phyloP scores from a whole-genome alignment of 2,329 filamentous ascomycete species.

The Thelonectria olida region DNA sequence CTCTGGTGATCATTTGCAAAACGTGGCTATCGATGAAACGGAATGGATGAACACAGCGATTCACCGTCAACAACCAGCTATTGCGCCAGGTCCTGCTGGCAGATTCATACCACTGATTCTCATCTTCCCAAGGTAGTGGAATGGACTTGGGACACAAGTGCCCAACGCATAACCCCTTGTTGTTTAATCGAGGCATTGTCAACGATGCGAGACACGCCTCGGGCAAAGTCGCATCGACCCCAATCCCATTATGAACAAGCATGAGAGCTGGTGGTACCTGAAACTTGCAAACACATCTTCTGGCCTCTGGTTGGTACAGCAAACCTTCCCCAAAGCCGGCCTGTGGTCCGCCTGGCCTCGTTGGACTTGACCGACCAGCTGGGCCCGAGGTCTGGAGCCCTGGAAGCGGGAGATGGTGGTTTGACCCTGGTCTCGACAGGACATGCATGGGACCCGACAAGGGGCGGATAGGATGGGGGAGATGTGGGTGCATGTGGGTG shows the following conservation, averaged over 20 bases:
- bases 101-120: neutral
- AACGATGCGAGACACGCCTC: neutral
- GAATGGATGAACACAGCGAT: too few relatives aligned
- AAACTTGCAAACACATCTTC: slow-evolving; percentile 11
- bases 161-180: slow-evolving; percentile 6
- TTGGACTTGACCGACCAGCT: slow-evolving; percentile 18
- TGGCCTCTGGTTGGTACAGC: neutral
- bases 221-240: neutral
- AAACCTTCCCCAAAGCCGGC: slow-evolving; percentile 9
- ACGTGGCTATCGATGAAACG: too few relatives aligned
- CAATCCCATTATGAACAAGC: neutral
- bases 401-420: slow-evolving; percentile 19
- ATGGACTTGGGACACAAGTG: neutral
- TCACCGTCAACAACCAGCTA: too few relatives aligned
- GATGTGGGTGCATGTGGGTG: slow-evolving; percentile 24
- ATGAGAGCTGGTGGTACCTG: slow-evolving; percentile 5
- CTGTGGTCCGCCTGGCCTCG: neutral
- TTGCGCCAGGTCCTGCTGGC: neutral
- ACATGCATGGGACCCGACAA: slow-evolving; percentile 22
- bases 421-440: slow-evolving; percentile 24
- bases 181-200: neutral
- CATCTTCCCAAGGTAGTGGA: neutral
- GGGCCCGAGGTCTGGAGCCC: slow-evolving; percentile 18
- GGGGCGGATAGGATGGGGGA: slow-evolving; percentile 25
- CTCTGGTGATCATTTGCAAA: too few relatives aligned